These are phyloP conservation scores for Grifola frondosa DNA, from an alignment of 1,284 basidiomycete species.

Conservation along the genomic window DNA sequence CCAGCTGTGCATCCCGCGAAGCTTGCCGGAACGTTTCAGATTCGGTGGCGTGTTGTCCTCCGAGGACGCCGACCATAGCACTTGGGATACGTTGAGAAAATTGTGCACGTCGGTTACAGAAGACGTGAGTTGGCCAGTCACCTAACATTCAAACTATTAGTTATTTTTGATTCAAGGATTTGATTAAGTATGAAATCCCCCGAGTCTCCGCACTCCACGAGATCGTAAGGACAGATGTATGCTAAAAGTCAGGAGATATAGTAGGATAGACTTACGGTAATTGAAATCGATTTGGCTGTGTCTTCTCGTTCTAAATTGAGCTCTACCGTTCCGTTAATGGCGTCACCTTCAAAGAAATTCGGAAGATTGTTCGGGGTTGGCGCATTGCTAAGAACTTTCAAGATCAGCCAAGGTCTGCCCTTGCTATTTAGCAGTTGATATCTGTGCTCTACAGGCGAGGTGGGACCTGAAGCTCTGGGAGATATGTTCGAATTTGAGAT, in stretches of 20 bases:
- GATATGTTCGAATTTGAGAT: too few relatives aligned
- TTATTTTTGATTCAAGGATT: not conserved
- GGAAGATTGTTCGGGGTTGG: constrained; percentile 30
- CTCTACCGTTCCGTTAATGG: constrained; percentile 44
- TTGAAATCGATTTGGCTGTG: constrained; percentile 42
- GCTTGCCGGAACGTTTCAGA: constrained; percentile 35
- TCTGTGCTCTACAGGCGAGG: constrained; percentile 8
- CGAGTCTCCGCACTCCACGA: too few relatives aligned
- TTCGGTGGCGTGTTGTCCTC: constrained; percentile 1
- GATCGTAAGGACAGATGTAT: not conserved
- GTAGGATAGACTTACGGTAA: constrained; percentile 37
- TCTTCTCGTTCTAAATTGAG: constrained; percentile 46
- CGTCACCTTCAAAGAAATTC: constrained; percentile 45
- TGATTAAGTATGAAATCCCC: not conserved
- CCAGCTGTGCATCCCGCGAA: constrained; percentile 45
- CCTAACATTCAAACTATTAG: constrained; percentile 9
- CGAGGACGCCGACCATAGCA: constrained; percentile 19
- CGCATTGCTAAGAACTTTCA: constrained; percentile 21
- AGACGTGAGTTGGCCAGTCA: constrained; percentile 25
- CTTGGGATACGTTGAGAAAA: constrained; percentile 43
- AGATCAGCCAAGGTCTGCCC: constrained; percentile 17
- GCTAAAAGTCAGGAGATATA: not conserved
- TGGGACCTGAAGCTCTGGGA: too few relatives aligned
- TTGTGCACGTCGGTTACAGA: constrained; percentile 42
- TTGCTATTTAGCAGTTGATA: constrained; percentile 13